These are phyloP conservation scores for Fonsecaea pedrosoi DNA, from an alignment of 2,329 filamentous ascomycete species.

Conservation along the genomic window DNA sequence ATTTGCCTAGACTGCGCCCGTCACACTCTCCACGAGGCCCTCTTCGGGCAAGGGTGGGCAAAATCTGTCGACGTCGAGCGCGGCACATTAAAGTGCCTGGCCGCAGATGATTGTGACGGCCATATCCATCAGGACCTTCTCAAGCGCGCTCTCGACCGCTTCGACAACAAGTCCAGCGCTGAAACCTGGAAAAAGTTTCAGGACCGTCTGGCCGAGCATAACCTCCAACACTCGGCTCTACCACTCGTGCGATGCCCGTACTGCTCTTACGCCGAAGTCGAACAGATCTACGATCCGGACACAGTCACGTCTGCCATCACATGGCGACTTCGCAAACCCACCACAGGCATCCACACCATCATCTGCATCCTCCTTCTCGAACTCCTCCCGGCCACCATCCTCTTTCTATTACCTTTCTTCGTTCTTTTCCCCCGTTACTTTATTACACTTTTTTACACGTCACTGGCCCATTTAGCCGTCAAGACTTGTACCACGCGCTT, in stretches of 20 bases:
- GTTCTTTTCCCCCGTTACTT: slow-evolving; percentile 61
- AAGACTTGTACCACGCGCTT: slow-evolving; percentile 78
- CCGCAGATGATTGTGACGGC: slow-evolving; percentile 76
- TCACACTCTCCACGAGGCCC: slow-evolving; percentile 79
- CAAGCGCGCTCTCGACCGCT: slow-evolving; percentile 70
- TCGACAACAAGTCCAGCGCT: slow-evolving; percentile 66
- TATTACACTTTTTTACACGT: slow-evolving; percentile 60
- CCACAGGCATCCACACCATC: slow-evolving; percentile 57
- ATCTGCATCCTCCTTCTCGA: slow-evolving; percentile 54
- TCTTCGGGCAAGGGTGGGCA: slow-evolving; percentile 92
- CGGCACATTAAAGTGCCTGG: slow-evolving; percentile 82
- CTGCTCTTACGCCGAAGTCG: slow-evolving; percentile 88
- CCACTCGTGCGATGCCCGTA: slow-evolving; percentile 86
- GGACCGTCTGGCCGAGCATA: slow-evolving; percentile 77
- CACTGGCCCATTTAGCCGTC: slow-evolving; percentile 71
- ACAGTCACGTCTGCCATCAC: slow-evolving; percentile 54
- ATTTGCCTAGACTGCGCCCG: slow-evolving; percentile 75
- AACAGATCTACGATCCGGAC: slow-evolving; percentile 71
- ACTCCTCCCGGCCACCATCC: slow-evolving; percentile 58
- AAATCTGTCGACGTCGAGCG: slow-evolving; percentile 75
- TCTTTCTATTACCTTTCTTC: slow-evolving; percentile 61
- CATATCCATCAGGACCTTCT: slow-evolving; percentile 73
- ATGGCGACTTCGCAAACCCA: slow-evolving; percentile 65
- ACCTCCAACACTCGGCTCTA: slow-evolving; percentile 73
- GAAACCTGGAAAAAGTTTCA: slow-evolving; percentile 79